Percentiles rank a stretch among this genome's conserved stretches.
phyloP scores from a whole-genome alignment of 257 asterid genomes.

The Capsicum baccatum region DNA sequence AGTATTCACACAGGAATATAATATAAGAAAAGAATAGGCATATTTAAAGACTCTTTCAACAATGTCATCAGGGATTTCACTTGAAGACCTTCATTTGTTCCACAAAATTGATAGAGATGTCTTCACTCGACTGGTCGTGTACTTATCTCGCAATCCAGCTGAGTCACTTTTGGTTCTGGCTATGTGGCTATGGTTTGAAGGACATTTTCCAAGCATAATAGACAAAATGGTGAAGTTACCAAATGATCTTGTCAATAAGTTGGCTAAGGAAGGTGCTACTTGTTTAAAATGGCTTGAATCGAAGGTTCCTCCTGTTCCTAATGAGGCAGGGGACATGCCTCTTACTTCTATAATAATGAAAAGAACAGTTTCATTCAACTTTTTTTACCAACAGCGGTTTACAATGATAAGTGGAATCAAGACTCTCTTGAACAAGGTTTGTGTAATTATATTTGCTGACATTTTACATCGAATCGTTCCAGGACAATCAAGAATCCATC shows the following conservation, averaged over 20 bases:
- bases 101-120: constrained; percentile 23
- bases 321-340: constrained; percentile 7
- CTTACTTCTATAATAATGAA: neutral
- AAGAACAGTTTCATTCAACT: neutral
- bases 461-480: neutral
- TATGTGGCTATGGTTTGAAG: constrained; percentile 27
- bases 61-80: constrained; percentile 3
- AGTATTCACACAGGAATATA: neutral
- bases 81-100: constrained; percentile 30
- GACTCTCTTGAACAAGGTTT: constrained; percentile 22
- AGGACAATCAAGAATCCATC: neutral
- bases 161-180: constrained; percentile 20
- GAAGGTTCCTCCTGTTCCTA: neutral
- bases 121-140: constrained; percentile 13
- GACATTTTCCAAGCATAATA: neutral
- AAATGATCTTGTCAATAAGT: too few species aligned
- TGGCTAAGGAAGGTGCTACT: neutral
- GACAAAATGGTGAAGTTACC: neutral
- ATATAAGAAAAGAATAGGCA: too few species aligned
- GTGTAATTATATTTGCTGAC: neutral
- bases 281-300: constrained; percentile 15
- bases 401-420: constrained; percentile 30
- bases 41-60: neutral
- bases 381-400: constrained; percentile 23
- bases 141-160: neutral